Evolutionary conservation across 768 basidiomycete species (phyloP), one percentile per base, ranked within the genome.

Genomic region (Mycena leptocephala): DNA sequence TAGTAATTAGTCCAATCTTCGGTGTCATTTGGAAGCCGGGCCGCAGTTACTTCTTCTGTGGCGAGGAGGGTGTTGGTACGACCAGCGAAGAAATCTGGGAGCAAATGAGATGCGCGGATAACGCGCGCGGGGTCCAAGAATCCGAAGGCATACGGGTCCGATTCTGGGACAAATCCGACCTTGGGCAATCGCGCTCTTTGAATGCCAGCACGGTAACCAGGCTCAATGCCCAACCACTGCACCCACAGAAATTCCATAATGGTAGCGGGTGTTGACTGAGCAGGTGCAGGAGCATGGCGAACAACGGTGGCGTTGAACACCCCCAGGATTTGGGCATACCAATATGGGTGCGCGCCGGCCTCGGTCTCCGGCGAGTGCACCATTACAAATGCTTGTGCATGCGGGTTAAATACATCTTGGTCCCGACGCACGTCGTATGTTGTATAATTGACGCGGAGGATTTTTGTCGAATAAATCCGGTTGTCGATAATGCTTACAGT

Each of bases 81-180:
- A 0, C 71, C 71, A 28, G 55, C 30, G 0, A 14, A 3, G 55
- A 86, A 89, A 0, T 69, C 85, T 0, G 87, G 88, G 10, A 89
- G 84, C 0, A 88, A 70, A 62, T 89, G 87, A 0, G 74, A 74
- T 0, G 76, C 84, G 0, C 84, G 76, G 10, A 89, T 76, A 8
- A 89, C 82, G 0, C 76, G 74, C 0, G 64, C 61, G 0, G 88
- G 88, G 68, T 89, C 82, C 0, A 89, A 18, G 41, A 89, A 89
- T 1, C 87, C 82, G 66, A 88, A 89, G 0, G 83, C 80, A 1
- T 79, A 76, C 0, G 66, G 46, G 24, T 83, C 81, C 2, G 56
- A 26, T 1, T 82, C 76, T 6, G 62, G 22, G 8, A 81, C 71
- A 0, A 87, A 88, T 0, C 79, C 78, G 22, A 88, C 62, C 2